Conservation (phyloP, 306 rosid species). For the Pyrus bretschneideri region DNA sequence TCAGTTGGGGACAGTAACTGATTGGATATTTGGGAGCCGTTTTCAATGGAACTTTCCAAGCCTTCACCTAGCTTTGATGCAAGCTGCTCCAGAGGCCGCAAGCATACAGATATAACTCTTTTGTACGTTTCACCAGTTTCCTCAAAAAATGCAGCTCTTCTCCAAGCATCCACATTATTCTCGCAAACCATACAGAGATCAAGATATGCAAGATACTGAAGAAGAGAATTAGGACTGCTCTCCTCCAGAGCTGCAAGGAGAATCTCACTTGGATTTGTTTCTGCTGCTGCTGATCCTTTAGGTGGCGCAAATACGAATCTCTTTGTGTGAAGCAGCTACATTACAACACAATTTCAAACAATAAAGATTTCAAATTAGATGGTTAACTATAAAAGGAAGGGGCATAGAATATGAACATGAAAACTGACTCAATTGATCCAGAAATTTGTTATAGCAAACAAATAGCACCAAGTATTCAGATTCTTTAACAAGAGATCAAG, state of each 20-base stretch:
- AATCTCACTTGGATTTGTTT: slow-evolving; percentile 91
- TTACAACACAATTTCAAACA: slow-evolving; percentile 23
- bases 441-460: background rate
- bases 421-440: background rate
- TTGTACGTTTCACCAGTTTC: slow-evolving; percentile 91
- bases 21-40: slow-evolving; percentile 46
- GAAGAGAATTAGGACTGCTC: slow-evolving; percentile 70
- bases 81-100: slow-evolving; percentile 79
- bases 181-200: slow-evolving; percentile 93
- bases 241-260: slow-evolving; percentile 93
- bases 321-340: slow-evolving; percentile 80
- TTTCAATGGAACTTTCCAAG: slow-evolving; percentile 48
- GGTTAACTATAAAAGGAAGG: slow-evolving; percentile 12
- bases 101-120: slow-evolving; percentile 71
- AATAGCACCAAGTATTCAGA: background rate
- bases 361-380: slow-evolving; percentile 7
- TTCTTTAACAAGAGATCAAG: background rate
- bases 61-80: slow-evolving; percentile 56
- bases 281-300: slow-evolving; percentile 97
- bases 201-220: slow-evolving; percentile 86
- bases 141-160: slow-evolving; percentile 95
- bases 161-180: slow-evolving; percentile 86
- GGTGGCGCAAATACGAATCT: slow-evolving; percentile 86
- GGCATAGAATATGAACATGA: background rate
- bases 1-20: slow-evolving; percentile 71